These are phyloP conservation scores for Ceratobasidium sp. DNA, from an alignment of 1,284 basidiomycete species.

Conservation along the genomic window DNA sequence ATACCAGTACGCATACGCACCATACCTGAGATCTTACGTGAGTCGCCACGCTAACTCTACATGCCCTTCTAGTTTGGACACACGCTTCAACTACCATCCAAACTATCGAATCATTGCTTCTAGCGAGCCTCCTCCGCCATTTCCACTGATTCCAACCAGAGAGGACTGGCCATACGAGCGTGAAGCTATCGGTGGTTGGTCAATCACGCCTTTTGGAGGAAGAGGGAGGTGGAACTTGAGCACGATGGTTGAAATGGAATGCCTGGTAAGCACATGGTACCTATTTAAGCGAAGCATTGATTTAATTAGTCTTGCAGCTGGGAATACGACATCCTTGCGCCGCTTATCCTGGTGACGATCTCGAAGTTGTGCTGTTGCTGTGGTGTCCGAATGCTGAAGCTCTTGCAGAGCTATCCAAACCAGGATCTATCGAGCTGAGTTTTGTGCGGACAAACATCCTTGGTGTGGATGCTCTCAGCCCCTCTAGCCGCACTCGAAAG, in stretches of 20 bases:
- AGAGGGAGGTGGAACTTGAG: conserved; percentile 31
- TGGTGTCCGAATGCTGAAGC: conserved; percentile 18
- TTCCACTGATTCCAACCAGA: conserved; percentile 34
- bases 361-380: conserved; percentile 20
- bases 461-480: conserved; percentile 42
- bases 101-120: conserved; percentile 15
- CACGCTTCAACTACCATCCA: conserved; percentile 43
- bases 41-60: neutral
- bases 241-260: conserved; percentile 26
- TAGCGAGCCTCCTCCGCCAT: conserved; percentile 7
- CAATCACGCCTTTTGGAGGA: conserved; percentile 40
- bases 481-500: conserved; percentile 30
- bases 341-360: conserved; percentile 12
- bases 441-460: conserved; percentile 32
- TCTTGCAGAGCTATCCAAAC: conserved; percentile 25
- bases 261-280: conserved; percentile 12
- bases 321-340: conserved; percentile 32
- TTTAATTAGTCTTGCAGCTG: neutral
- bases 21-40: neutral
- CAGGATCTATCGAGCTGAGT: conserved; percentile 23
- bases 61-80: conserved; percentile 22
- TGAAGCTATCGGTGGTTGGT: conserved; percentile 34
- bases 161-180: conserved; percentile 44
- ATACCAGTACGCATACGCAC: conserved; percentile 1
- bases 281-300: neutral